A percentile compares a stretch with the other conserved stretches of the same genome.
These are phyloP conservation scores for Fraxinus albicans DNA, from an alignment of 305 asterid species.

Conservation along the genomic window DNA sequence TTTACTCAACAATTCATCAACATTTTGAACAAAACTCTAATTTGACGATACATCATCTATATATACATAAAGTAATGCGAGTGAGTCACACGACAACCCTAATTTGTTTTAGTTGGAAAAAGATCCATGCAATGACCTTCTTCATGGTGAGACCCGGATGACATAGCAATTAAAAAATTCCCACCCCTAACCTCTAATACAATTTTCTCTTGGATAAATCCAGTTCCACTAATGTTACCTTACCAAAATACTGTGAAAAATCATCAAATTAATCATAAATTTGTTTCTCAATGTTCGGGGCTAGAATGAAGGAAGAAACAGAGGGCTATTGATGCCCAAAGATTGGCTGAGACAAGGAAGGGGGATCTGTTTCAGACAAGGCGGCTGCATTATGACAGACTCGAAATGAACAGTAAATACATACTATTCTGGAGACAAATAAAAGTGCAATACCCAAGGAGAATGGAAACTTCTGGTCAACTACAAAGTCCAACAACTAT, in stretches of 20 bases:
- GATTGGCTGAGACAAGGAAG: background rate
- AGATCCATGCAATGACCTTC: background rate
- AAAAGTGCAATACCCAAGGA: background rate
- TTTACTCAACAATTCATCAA: background rate
- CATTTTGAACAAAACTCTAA: background rate
- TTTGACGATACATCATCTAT: background rate
- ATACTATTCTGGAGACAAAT: background rate
- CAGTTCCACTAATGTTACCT: background rate
- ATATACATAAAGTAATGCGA: background rate
- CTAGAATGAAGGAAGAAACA: background rate
- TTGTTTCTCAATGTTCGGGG: background rate
- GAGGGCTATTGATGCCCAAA: background rate
- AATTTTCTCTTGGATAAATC: background rate
- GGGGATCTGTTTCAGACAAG: background rate
- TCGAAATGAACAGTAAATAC: background rate
- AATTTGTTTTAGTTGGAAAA: background rate
- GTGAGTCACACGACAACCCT: background rate
- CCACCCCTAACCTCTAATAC: background rate
- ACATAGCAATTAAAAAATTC: background rate
- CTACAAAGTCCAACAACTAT: background rate
- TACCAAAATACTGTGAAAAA: background rate
- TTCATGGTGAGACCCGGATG: background rate
- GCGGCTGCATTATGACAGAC: background rate
- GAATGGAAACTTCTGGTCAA: background rate
- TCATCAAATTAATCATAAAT: background rate